Conservation (phyloP, 108 stramenopile genomes). For the Epithemia pelagica region DNA sequence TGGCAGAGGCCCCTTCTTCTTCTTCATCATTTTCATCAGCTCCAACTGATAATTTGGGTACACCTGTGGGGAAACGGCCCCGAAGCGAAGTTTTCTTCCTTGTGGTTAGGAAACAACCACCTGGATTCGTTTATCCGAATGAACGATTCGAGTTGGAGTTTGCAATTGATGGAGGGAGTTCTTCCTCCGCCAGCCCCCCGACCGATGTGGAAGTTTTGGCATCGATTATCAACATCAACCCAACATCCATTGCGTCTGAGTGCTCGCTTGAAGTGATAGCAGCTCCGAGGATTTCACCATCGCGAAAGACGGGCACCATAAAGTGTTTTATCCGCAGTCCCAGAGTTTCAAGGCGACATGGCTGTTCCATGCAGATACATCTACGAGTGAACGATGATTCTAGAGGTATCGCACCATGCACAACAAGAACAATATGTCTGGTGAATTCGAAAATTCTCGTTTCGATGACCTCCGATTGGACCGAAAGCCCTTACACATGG, state of each 20-base stretch:
- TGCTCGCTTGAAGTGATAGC: neutral
- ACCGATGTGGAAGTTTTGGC: conserved; percentile 5
- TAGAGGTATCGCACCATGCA: neutral
- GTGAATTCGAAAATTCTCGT: conserved; percentile 41
- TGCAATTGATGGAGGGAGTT: conserved; percentile 17
- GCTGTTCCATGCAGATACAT: conserved; percentile 2
- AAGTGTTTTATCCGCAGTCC: conserved; percentile 1
- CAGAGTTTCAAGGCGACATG: neutral
- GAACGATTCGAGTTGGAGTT: conserved; percentile 44
- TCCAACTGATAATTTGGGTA: neutral
- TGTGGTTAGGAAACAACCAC: conserved; percentile 34
- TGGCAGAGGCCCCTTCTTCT: conserved; percentile 1
- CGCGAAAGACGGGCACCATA: conserved; percentile 1
- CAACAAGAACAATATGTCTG: conserved; percentile 19
- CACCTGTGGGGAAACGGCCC: neutral
- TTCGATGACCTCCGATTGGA: conserved; percentile 34
- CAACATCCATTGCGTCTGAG: neutral
- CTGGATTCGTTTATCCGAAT: conserved; percentile 33
- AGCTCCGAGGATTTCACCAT: conserved; percentile 9
- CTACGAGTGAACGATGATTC: neutral
- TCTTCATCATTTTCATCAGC: conserved; percentile 3
- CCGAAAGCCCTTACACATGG: conserved; percentile 38
- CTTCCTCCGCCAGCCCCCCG: conserved; percentile 13
- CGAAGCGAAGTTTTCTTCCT: conserved; percentile 4
- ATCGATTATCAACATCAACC: neutral